A percentile compares a stretch with the other conserved stretches of the same genome.
phyloP scores from a whole-genome alignment of 179 eudicot genomes.

The Beta lomatogona region DNA sequence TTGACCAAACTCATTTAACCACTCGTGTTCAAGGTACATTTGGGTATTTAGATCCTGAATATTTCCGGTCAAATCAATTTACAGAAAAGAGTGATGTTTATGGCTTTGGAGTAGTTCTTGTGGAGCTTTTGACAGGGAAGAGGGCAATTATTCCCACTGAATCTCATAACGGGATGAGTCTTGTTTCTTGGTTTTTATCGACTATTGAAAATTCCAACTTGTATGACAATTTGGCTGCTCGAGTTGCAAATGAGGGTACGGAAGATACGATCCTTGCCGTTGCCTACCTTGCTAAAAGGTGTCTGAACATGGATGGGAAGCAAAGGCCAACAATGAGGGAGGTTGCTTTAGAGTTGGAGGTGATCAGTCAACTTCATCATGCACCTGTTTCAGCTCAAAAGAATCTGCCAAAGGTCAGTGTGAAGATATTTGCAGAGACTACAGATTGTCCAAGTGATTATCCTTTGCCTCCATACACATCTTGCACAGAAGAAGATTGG shows the following conservation, averaged over 20 bases:
- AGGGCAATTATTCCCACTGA: constrained; percentile 32
- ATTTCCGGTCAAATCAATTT: constrained; percentile 34
- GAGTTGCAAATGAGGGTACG: constrained; percentile 28
- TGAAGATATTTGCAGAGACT: neutral
- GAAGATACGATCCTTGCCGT: constrained; percentile 26
- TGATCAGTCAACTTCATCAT: constrained; percentile 19
- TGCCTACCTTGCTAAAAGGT: constrained; percentile 40
- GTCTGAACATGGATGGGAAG: constrained; percentile 42
- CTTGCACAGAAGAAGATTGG: constrained; percentile 15
- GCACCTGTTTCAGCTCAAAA: neutral
- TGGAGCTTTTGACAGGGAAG: constrained; percentile 49
- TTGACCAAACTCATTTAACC: constrained; percentile 43
- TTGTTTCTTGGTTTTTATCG: constrained; percentile 34
- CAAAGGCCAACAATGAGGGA: constrained; percentile 47
- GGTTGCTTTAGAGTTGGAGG: constrained; percentile 31
- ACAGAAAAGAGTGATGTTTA: constrained; percentile 47
- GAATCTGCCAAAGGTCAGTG: neutral
- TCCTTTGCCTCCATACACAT: constrained; percentile 15
- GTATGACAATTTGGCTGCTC: constrained; percentile 30
- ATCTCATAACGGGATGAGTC: constrained; percentile 27
- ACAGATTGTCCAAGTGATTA: neutral
- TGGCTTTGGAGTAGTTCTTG: constrained; percentile 56
- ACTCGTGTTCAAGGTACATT: constrained; percentile 42
- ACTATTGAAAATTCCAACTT: constrained; percentile 28
- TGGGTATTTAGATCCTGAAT: constrained; percentile 43